Evolutionary conservation across 2,329 filamentous ascomycete genomes (phyloP), one percentile per base, ranked within the genome.

Genomic region (Diaporthe ampelina): DNA sequence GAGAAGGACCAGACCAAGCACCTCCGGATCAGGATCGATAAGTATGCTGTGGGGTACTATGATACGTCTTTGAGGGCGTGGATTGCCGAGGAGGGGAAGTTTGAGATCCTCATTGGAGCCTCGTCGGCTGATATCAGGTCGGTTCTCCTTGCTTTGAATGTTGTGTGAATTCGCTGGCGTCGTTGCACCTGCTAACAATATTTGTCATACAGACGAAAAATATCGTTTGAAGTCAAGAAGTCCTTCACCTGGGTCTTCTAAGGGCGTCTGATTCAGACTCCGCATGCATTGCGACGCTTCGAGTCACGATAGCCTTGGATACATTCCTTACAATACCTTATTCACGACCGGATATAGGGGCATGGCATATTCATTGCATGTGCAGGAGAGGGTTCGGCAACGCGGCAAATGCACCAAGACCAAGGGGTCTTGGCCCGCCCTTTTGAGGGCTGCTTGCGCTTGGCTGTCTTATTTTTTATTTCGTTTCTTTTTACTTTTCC

Each of bases 71-170:
- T 90, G 21, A 83, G 84, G 8, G 87, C 85, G 8, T 94, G 92
- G 92, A 88, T 93, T 76, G 91, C 91, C 0, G 92, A 93, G 81
- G 88, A 91, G 81, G 92, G 92, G 1, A 79, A 78, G 2, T 94
- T 93, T 79, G 84, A 89, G 73, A 86, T 91, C 1, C 79, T 92
- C 59, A 85, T 94, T 77, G 92, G 91, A 3, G 88, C 91, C 11
- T 91, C 89, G 58, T 90, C 90, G 74, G 85, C 82, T 54, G 91
- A 93, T 84, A 91, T 93, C 78, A 87, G 88, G 91, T 91, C 83
- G 79, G 87, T 81, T 71, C 19, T 29, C 35, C 61, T 32, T 17
- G 48, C 21, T 19, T n/a, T n/a, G 45, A 10, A 10, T 48, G 45
- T n/a, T 19, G 19, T 48, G 19, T 48, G 19, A 21, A 2, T 48